Evolutionary conservation across 495 filamentous ascomycete genomes (phyloP).

Genomic region (Neurospora sp.): DNA sequence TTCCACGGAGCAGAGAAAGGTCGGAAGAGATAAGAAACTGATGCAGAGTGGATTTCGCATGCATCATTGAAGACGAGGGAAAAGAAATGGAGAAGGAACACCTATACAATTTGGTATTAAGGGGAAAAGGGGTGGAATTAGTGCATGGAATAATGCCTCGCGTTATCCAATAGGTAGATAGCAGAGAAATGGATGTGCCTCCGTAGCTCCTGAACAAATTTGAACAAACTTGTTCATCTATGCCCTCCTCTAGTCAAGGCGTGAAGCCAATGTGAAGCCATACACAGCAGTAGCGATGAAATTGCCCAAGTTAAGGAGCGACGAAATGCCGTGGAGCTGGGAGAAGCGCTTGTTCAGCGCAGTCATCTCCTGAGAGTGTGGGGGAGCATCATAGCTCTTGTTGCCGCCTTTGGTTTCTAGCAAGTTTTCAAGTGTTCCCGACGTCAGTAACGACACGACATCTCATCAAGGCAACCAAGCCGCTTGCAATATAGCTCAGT

Average conservation of each 20-base stretch:
- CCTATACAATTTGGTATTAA: not conserved
- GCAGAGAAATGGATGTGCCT: not conserved
- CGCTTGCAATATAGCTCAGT: not conserved
- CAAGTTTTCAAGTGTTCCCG: conserved; percentile 1
- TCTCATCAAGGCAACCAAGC: no score
- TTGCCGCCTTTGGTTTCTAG: conserved; percentile 60
- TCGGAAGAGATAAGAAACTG: not conserved
- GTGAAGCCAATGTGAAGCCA: conserved; percentile 56
- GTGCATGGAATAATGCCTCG: not conserved
- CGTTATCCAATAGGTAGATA: not conserved
- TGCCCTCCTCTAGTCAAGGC: conserved; percentile 26
- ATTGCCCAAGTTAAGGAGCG: conserved; percentile 61
- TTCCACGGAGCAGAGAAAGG: not conserved
- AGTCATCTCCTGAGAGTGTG: conserved; percentile 73
- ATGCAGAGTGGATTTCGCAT: not conserved
- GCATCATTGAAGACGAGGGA: not conserved
- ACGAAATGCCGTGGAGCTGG: conserved; percentile 66
- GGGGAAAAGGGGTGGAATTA: not conserved
- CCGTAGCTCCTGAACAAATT: not conserved
- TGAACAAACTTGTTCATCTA: not conserved
- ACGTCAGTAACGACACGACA: not conserved
- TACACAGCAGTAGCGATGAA: conserved; percentile 61
- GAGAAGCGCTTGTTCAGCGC: conserved; percentile 72
- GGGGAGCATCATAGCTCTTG: conserved; percentile 61
- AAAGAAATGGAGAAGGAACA: not conserved